Base-by-base conservation (phyloP, 805 yeast genomes). In the Suhomyces xylopsoci region DNA sequence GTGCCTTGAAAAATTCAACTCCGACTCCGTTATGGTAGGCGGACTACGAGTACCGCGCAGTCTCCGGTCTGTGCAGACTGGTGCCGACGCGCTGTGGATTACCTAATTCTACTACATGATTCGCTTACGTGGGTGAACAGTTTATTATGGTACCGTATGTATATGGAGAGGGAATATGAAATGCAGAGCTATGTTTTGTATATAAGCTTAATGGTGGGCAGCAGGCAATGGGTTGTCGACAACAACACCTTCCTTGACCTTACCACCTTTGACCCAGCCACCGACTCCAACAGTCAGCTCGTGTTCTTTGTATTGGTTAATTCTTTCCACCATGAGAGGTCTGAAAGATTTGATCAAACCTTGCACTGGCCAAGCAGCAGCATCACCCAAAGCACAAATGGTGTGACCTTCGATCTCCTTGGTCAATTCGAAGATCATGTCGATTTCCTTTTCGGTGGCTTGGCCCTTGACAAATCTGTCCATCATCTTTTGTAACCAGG, bases 281-380 rank as follows among this genome's bases (percentile, higher is more conserved):
- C 96, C 96, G 55, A 79, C 77, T 24, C 76, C 63, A 47, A 86
- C 81, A 20, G 71, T 58, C 55, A 76, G 68, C 55, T 81, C 80
- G 48, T 77, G 70, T 55, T 75, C 67, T 58, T 81, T 76, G 76
- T 77, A 90, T 63, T 86, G 71, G 57, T 81, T 77, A 65, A 90
- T 85, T 74, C 92, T 83, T 56, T 85, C 89, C 62, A 84, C 84
- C 81, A 89, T 83, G 58, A 83, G 82, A 14, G 96, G 96, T 69
- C 90, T 82, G 81, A 90, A 89, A 58, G 88, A 85, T 70, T 87
- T 85, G 62, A 90, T 87, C 59, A 89, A 81, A 53, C 96, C 96
- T 74, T 90, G 96, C 57, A 90, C 81, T 45, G 96, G 96, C 96
- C 96, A 89, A 28, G 94, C 91, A 53, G 96, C 90, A 32, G 96